These are phyloP conservation scores for Aspergillus neoniger DNA, from an alignment of 2,329 filamentous ascomycete species.

Conservation along the genomic window DNA sequence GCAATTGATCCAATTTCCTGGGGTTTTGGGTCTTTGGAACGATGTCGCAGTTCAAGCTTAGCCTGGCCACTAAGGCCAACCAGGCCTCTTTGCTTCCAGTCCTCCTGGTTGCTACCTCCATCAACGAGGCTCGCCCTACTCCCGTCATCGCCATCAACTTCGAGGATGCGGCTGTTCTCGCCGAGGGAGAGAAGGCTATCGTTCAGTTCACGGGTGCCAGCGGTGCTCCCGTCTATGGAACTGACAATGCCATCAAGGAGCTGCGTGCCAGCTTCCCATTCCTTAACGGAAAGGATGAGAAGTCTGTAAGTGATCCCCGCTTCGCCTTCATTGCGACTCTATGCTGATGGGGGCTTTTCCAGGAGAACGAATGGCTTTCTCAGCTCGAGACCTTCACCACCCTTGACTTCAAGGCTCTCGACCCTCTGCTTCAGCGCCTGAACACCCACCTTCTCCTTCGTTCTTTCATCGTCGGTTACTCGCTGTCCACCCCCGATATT, in stretches of 20 bases:
- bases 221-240: conserved; percentile 34
- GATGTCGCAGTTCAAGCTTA: conserved; percentile 39
- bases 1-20: not conserved
- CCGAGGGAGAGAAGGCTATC: conserved; percentile 37
- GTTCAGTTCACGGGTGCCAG: conserved; percentile 35
- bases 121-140: conserved; percentile 40
- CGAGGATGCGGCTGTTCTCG: conserved; percentile 40
- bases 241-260: conserved; percentile 35
- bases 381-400: conserved; percentile 55
- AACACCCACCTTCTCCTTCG: conserved; percentile 86
- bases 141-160: conserved; percentile 41
- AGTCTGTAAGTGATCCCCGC: conserved; percentile 30
- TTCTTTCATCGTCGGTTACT: conserved; percentile 82
- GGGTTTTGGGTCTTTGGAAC: conserved; percentile 3
- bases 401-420: conserved; percentile 79
- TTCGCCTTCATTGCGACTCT: not conserved
- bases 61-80: conserved; percentile 43
- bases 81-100: conserved; percentile 45
- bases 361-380: conserved; percentile 58
- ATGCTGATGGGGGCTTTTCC: conserved; percentile 9
- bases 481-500: conserved; percentile 72
- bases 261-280: conserved; percentile 38
- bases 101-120: conserved; percentile 43
- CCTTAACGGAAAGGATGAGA: conserved; percentile 39
- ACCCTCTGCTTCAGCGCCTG: conserved; percentile 71